Percentiles rank a stretch among this genome's conserved stretches.
Evolutionary conservation across 2,329 filamentous ascomycete species (phyloP).

Genomic region (Gaeumannomyces sp.): DNA sequence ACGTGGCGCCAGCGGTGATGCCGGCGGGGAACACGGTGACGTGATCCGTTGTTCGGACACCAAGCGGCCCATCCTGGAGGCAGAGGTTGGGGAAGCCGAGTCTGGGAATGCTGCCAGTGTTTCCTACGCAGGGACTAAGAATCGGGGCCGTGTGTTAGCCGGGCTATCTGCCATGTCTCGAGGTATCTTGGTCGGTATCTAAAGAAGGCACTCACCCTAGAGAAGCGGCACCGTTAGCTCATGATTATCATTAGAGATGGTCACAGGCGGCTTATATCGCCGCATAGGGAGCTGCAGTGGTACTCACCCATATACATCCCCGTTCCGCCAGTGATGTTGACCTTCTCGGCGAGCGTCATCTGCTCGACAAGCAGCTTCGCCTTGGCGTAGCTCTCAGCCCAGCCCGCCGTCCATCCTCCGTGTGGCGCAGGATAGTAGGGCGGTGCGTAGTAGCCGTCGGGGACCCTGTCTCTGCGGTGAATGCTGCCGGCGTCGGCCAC

Average conservation of each 20-base stretch:
- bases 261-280: neutral
- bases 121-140: constrained; percentile 58
- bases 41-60: constrained; percentile 66
- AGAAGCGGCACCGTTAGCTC: neutral
- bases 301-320: constrained; percentile 60
- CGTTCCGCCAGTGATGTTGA: constrained; percentile 67
- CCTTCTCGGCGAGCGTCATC: constrained; percentile 77
- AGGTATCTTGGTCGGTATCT: neutral
- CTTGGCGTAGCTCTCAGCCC: constrained; percentile 64
- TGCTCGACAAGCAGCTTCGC: constrained; percentile 61
- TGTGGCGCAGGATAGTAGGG: constrained; percentile 70
- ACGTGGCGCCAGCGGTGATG: constrained; percentile 71
- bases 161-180: constrained; percentile 9
- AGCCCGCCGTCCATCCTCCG: constrained; percentile 64
- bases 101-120: constrained; percentile 64
- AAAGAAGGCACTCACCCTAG: constrained; percentile 18
- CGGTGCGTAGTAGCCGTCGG: constrained; percentile 34
- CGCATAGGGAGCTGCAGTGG: constrained; percentile 14
- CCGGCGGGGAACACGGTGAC: constrained; percentile 73
- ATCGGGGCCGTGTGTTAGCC: constrained; percentile 26
- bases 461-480: constrained; percentile 22
- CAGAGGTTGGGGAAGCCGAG: constrained; percentile 69
- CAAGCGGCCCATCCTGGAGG: constrained; percentile 65
- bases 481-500: constrained; percentile 18
- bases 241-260: too few relatives aligned